Evolutionary conservation across 2,329 filamentous ascomycete genomes (phyloP).

Genomic region (Catunica adiposa): DNA sequence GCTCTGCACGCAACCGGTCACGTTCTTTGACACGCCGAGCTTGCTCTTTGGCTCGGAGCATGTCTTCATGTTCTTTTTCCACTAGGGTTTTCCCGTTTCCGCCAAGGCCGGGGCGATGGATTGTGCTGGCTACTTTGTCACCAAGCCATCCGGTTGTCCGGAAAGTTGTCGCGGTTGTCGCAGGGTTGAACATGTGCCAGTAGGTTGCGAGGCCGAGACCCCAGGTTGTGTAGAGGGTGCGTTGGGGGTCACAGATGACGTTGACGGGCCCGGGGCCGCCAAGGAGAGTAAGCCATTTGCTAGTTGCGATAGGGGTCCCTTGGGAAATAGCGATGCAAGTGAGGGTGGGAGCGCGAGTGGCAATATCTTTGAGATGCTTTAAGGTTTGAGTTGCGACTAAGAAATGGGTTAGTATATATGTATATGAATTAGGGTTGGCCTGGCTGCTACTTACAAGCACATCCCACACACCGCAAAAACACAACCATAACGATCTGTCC

Average conservation of each 20-base stretch:
- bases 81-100: constrained; percentile 7
- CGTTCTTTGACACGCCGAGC: background rate
- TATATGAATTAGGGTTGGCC: constrained; percentile 6
- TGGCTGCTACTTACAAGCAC: constrained; percentile 30
- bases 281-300: constrained; percentile 39
- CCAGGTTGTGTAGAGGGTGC: constrained; percentile 42
- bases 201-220: constrained; percentile 35
- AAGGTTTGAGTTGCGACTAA: constrained; percentile 41
- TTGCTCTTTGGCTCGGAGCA: background rate
- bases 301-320: constrained; percentile 37
- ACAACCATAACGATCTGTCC: constrained; percentile 31
- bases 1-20: background rate
- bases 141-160: constrained; percentile 38
- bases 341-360: constrained; percentile 30
- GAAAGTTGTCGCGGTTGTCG: constrained; percentile 28
- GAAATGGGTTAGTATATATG: background rate
- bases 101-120: constrained; percentile 17
- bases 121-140: constrained; percentile 30
- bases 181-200: constrained; percentile 38
- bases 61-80: constrained; percentile 5
- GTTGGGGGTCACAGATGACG: constrained; percentile 38
- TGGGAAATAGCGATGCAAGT: constrained; percentile 43
- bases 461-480: constrained; percentile 38
- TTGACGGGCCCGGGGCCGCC: constrained; percentile 41
- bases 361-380: constrained; percentile 36